These are phyloP conservation scores for Quercus engelmannii DNA, from an alignment of 306 rosid species.

Conservation along the genomic window DNA sequence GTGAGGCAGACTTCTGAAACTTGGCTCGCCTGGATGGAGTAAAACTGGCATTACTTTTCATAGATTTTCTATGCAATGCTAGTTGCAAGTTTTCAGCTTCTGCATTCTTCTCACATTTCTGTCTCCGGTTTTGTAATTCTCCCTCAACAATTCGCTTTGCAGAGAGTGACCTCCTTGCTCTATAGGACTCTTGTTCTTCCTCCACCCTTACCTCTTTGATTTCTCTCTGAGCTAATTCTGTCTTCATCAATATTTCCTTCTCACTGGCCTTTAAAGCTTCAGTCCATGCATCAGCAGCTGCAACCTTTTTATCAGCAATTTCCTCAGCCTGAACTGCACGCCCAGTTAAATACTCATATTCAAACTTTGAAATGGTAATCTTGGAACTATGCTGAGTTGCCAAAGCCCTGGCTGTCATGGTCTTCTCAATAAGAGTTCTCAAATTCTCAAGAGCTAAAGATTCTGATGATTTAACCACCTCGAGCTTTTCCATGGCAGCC, in stretches of 20 bases:
- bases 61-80: constrained; percentile 39
- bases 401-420: constrained; percentile 54
- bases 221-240: constrained; percentile 52
- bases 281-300: constrained; percentile 81
- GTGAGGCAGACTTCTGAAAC: constrained; percentile 55
- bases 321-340: constrained; percentile 69
- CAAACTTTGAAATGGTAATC: constrained; percentile 77
- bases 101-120: constrained; percentile 41
- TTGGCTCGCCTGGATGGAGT: constrained; percentile 43
- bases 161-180: constrained; percentile 34
- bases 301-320: constrained; percentile 82
- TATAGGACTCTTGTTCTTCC: constrained; percentile 37
- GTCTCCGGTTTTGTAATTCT: constrained; percentile 36
- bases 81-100: constrained; percentile 32
- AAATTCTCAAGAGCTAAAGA: constrained; percentile 59
- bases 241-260: constrained; percentile 60
- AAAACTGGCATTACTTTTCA: constrained; percentile 32
- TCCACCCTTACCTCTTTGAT: constrained; percentile 44
- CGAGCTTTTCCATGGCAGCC: constrained; percentile 64
- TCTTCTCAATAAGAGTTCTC: constrained; percentile 44
- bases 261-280: constrained; percentile 90
- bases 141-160: constrained; percentile 38
- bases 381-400: constrained; percentile 50
- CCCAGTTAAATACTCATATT: constrained; percentile 66
- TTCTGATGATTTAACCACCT: constrained; percentile 58